Evolutionary conservation across 2,329 filamentous ascomycete species (phyloP).

Genomic region (Immersiporthe knoxdaviesiana): DNA sequence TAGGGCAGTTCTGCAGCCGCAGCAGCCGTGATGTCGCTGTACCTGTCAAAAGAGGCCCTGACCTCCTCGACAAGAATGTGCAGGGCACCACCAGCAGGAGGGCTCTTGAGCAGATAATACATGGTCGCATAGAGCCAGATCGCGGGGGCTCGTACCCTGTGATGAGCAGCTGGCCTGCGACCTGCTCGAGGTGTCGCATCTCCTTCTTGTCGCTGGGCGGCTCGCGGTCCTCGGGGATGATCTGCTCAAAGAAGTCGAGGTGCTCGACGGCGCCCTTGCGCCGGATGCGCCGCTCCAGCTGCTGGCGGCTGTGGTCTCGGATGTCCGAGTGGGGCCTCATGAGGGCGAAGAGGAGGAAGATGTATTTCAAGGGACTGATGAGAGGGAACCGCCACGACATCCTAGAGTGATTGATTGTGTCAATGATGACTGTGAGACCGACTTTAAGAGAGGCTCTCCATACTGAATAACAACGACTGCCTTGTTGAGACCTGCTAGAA

Average conservation of each 20-base stretch:
- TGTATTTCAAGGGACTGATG: slow-evolving; percentile 4
- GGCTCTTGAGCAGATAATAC: slow-evolving; percentile 46
- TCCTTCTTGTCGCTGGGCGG: slow-evolving; percentile 21
- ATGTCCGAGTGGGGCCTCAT: slow-evolving; percentile 24
- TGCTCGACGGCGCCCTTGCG: slow-evolving; percentile 24
- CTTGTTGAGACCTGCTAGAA: not conserved
- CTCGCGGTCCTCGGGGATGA: slow-evolving; percentile 26
- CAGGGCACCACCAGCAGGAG: slow-evolving; percentile 40
- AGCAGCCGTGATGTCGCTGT: slow-evolving; percentile 40
- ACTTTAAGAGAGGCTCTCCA: not conserved
- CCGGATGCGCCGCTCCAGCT: slow-evolving; percentile 26
- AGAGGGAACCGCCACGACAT: slow-evolving; percentile 18
- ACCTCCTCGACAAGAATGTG: slow-evolving; percentile 46
- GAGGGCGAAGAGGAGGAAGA: slow-evolving; percentile 1
- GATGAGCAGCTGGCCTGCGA: slow-evolving; percentile 27
- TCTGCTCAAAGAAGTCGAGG: slow-evolving; percentile 31
- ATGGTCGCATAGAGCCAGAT: slow-evolving; percentile 20
- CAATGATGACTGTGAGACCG: not conserved
- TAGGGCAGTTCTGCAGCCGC: slow-evolving; percentile 37
- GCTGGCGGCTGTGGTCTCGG: slow-evolving; percentile 24
- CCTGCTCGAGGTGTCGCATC: slow-evolving; percentile 27
- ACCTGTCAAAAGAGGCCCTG: slow-evolving; percentile 42
- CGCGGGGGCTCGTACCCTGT: slow-evolving; percentile 21
- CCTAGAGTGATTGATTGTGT: not conserved
- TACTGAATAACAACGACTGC: not conserved